Evolutionary conservation across 768 basidiomycete genomes (phyloP).

Genomic region (Hirschioporus abietinus): DNA sequence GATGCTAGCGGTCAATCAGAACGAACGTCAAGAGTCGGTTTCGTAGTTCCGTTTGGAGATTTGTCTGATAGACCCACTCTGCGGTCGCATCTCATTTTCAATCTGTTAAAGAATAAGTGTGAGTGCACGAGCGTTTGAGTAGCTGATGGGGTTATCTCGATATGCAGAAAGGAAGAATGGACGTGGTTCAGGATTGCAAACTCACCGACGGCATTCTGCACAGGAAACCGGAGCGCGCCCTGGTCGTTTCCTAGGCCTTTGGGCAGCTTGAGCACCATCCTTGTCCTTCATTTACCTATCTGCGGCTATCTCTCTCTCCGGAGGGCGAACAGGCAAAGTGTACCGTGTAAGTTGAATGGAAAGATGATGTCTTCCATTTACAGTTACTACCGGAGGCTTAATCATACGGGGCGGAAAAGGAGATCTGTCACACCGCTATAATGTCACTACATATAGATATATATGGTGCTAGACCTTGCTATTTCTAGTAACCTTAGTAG

Average conservation of each 20-base stretch:
- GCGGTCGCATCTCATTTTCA: conserved; percentile 64
- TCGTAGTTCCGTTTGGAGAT: conserved; percentile 4
- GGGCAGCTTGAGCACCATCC: neutral
- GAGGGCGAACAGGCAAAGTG: neutral
- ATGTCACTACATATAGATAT: no score
- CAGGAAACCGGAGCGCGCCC: conserved; percentile 40
- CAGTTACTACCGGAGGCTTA: neutral
- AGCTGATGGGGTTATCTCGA: neutral
- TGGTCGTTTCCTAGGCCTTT: conserved; percentile 26
- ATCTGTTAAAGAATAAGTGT: conserved; percentile 28
- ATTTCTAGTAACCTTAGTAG: no score
- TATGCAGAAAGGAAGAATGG: neutral
- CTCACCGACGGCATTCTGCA: conserved; percentile 35
- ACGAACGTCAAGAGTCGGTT: conserved; percentile 7
- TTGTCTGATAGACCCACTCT: conserved; percentile 34
- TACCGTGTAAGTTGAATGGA: neutral
- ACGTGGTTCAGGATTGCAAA: neutral
- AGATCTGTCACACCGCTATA: no score
- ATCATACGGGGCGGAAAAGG: neutral
- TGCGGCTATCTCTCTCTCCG: neutral
- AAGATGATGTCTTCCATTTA: neutral
- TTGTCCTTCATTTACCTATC: conserved; percentile 1
- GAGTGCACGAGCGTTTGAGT: neutral
- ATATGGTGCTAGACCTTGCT: no score
- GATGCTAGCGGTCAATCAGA: conserved; percentile 40